Percentiles rank a stretch among this genome's conserved stretches.
Conservation (phyloP, 169 alveolate species). For the Plasmodium inui region DNA sequence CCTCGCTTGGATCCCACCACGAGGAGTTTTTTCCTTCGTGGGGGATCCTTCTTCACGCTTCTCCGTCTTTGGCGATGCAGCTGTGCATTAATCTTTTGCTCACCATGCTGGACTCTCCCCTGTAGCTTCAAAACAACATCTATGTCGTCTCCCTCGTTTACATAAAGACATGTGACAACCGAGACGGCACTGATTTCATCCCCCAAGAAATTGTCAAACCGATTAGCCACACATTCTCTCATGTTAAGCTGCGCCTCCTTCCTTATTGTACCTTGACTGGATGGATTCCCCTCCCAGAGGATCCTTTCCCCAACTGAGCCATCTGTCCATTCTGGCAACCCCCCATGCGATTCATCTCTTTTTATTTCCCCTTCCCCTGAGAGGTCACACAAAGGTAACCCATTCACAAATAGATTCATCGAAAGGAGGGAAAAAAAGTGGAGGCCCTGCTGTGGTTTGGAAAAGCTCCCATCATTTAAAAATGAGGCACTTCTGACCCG, state of each 20-base stretch:
- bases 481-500: not conserved
- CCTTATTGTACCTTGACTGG: not conserved
- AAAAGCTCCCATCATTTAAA: conserved; percentile 4
- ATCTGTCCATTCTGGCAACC: not conserved
- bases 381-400: not conserved
- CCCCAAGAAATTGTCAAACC: not conserved
- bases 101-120: not conserved
- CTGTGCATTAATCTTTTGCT: not conserved
- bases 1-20: conserved; percentile 48
- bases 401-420: conserved; percentile 7
- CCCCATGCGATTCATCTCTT: not conserved
- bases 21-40: conserved; percentile 9
- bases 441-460: not conserved
- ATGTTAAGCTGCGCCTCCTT: not conserved
- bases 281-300: not conserved
- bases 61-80: not conserved
- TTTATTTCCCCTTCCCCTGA: not conserved
- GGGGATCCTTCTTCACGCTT: not conserved
- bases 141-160: conserved; percentile 9
- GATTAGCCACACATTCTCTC: not conserved
- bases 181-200: conserved; percentile 35
- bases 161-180: conserved; percentile 7
- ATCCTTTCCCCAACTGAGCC: not conserved
- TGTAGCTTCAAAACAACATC: conserved; percentile 8
- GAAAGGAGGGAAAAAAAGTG: conserved; percentile 39